phyloP scores from a whole-genome alignment of 768 basidiomycete genomes.

The Gloeostereum incarnatum region DNA sequence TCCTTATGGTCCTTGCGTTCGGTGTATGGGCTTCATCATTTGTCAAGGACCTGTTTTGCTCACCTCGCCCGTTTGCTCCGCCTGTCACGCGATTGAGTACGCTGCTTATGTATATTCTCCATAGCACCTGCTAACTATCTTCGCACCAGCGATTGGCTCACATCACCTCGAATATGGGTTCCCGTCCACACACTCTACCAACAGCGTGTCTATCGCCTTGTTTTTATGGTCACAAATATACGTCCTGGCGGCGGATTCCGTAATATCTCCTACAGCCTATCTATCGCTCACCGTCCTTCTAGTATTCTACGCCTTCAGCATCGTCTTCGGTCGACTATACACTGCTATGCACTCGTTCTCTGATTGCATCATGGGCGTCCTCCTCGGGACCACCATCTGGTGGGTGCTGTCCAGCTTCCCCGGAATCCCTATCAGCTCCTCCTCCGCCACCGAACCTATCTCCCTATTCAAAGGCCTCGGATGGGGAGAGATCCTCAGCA shows the following conservation, averaged over 20 bases:
- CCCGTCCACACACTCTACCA: slow-evolving; percentile 92
- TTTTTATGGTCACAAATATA: slow-evolving; percentile 60
- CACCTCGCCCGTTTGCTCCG: slow-evolving; percentile 84
- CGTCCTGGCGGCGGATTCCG: slow-evolving; percentile 24
- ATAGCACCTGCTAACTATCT: background rate
- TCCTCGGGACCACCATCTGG: slow-evolving; percentile 67
- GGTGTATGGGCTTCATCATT: slow-evolving; percentile 87
- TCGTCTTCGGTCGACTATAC: slow-evolving; percentile 76
- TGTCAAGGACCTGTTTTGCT: slow-evolving; percentile 83
- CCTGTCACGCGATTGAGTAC: slow-evolving; percentile 85
- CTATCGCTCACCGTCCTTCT: slow-evolving; percentile 32
- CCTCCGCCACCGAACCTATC: background rate
- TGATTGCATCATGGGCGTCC: slow-evolving; percentile 55
- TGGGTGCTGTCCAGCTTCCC: slow-evolving; percentile 25
- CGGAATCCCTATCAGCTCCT: background rate
- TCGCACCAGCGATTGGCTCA: slow-evolving; percentile 51
- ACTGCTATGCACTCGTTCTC: slow-evolving; percentile 85
- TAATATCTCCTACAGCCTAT: slow-evolving; percentile 39
- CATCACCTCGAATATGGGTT: slow-evolving; percentile 93
- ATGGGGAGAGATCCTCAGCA: slow-evolving; percentile 17
- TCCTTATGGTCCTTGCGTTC: slow-evolving; percentile 59
- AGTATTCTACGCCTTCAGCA: slow-evolving; percentile 52
- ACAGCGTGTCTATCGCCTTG: slow-evolving; percentile 82
- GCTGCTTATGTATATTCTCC: slow-evolving; percentile 16
- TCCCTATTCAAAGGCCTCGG: slow-evolving; percentile 22